These are phyloP conservation scores for Tricholoma furcatifolium DNA, from an alignment of 768 basidiomycete genomes.

Conservation along the genomic window DNA sequence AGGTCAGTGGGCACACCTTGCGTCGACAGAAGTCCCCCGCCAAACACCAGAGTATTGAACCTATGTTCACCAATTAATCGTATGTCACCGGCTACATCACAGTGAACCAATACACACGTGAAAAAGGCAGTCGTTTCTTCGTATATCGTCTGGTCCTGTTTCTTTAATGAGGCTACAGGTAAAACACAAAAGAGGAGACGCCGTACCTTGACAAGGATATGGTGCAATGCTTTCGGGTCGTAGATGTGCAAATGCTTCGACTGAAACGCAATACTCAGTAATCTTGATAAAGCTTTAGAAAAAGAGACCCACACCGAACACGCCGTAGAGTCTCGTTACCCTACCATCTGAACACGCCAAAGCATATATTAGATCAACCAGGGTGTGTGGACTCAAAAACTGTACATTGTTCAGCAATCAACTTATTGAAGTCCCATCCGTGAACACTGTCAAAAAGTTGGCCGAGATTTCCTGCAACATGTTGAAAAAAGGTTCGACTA, in stretches of 20 bases:
- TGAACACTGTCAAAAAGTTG: slow-evolving; percentile 13
- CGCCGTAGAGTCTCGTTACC: slow-evolving; percentile 1
- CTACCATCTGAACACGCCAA: neutral
- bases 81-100: too few species aligned
- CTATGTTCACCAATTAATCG: neutral
- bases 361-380: neutral
- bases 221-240: slow-evolving; percentile 36
- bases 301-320: neutral
- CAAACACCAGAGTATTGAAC: slow-evolving; percentile 4
- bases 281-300: neutral
- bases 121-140: slow-evolving; percentile 6
- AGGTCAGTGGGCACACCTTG: neutral
- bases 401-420: slow-evolving; percentile 14
- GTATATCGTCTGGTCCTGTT: slow-evolving; percentile 10
- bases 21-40: slow-evolving; percentile 5
- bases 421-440: slow-evolving; percentile 17
- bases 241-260: slow-evolving; percentile 30
- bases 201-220: slow-evolving; percentile 35
- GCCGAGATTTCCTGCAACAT: slow-evolving; percentile 15
- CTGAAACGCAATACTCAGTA: slow-evolving; percentile 2
- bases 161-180: too few species aligned
- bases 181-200: neutral
- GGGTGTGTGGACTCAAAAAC: neutral
- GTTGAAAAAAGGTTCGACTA: too few species aligned
- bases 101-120: neutral